phyloP scores from a whole-genome alignment of 805 yeast genomes.

The Wickerhamomyces alni region DNA sequence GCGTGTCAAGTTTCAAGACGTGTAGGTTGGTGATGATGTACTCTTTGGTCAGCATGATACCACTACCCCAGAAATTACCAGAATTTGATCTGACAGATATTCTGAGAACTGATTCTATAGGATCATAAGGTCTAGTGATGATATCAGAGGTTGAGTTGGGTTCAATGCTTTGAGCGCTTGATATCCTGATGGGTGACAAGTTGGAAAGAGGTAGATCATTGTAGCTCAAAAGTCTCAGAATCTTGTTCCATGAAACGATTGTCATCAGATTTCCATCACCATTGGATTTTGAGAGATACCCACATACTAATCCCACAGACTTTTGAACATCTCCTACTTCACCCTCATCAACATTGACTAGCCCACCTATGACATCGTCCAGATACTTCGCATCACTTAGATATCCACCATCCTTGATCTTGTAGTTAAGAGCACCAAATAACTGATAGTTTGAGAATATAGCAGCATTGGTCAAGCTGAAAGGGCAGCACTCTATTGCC shows the following conservation, averaged over 20 bases:
- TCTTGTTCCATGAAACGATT: conserved; percentile 21
- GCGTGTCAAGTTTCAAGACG: conserved; percentile 14
- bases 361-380: conserved; percentile 23
- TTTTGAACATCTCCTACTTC: not conserved
- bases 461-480: conserved; percentile 24
- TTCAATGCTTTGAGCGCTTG: not conserved
- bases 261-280: conserved; percentile 24
- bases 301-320: conserved; percentile 21
- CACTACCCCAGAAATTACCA: conserved; percentile 25
- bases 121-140: conserved; percentile 4
- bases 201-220: conserved; percentile 2
- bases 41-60: conserved; percentile 13
- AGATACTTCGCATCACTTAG: conserved; percentile 21
- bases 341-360: conserved; percentile 9
- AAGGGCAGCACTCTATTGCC: conserved; percentile 21
- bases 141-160: not conserved
- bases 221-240: conserved; percentile 10
- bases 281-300: conserved; percentile 17
- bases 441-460: conserved; percentile 19
- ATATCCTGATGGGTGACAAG: not conserved
- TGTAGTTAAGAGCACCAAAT: conserved; percentile 15
- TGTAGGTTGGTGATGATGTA: conserved; percentile 22
- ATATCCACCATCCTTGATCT: conserved; percentile 11
- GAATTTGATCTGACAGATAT: conserved; percentile 13
- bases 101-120: conserved; percentile 17